A percentile compares a stretch with the other conserved stretches of the same genome.
phyloP scores from a whole-genome alignment of 139 green algal genomes.

The Coelastrella sp. region DNA sequence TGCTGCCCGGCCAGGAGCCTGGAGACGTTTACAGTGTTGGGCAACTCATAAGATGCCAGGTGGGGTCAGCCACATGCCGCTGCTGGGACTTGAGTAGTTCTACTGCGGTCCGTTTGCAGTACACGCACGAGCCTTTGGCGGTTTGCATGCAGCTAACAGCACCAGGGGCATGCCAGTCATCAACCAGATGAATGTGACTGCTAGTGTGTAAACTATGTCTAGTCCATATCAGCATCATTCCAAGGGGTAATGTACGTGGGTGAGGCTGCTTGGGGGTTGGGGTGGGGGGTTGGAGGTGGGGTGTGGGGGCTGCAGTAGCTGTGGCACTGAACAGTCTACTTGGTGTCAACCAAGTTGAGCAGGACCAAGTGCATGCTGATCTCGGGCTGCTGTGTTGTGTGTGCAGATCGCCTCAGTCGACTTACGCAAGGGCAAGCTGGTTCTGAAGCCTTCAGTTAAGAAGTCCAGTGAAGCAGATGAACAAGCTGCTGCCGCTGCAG shows the following conservation, averaged over 20 bases:
- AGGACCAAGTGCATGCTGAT: no score
- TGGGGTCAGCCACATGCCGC: neutral
- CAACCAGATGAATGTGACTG: no score
- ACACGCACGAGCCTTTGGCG: no score
- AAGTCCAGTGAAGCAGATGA: conserved; percentile 41
- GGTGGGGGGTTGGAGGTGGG: neutral
- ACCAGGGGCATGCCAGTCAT: no score
- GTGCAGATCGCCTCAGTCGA: conserved; percentile 52
- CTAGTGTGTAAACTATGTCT: no score
- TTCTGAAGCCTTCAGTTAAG: conserved; percentile 59
- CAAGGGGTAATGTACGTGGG: no score
- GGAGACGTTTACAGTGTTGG: conserved; percentile 70
- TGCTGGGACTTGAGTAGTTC: neutral
- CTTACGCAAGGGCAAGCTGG: conserved; percentile 53
- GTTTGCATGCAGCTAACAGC: no score
- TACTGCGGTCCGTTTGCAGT: neutral
- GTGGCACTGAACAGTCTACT: no score
- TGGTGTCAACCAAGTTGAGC: no score
- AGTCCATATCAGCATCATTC: no score
- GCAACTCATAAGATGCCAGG: conserved; percentile 64
- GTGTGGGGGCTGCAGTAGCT: neutral
- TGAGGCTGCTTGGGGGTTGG: neutral
- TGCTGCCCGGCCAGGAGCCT: conserved; percentile 71
- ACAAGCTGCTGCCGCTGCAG: conserved; percentile 28
- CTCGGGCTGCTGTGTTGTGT: neutral